A percentile compares a stretch with the other conserved stretches of the same genome.
Evolutionary conservation across 164 flowering plant genomes (phyloP).

Genomic region (Macadamia integrifolia): DNA sequence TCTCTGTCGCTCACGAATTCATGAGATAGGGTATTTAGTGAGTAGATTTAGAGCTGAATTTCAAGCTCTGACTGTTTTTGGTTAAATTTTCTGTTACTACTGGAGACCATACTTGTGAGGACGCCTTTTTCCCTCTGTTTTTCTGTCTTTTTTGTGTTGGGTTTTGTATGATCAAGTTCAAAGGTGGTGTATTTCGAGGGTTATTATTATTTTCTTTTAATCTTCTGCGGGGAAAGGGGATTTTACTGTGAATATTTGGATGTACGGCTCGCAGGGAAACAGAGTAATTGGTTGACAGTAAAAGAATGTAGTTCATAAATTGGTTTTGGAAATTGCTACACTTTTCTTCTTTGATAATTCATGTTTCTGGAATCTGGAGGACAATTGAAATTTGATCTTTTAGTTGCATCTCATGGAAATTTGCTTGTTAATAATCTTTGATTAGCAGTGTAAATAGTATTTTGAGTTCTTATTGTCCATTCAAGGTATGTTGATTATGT

Average conservation of each 20-base stretch:
- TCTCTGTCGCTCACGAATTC: too few species aligned
- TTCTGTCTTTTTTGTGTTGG: too few species aligned
- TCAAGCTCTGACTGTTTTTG: too few species aligned
- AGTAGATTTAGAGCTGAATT: too few species aligned
- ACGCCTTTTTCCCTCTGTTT: not conserved
- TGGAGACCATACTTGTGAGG: too few species aligned
- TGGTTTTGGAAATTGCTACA: not conserved
- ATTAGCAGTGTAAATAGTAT: not conserved
- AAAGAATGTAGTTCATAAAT: not conserved
- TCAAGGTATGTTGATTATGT: not conserved
- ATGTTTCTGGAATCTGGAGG: not conserved
- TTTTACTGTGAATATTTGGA: not conserved
- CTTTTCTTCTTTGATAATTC: not conserved
- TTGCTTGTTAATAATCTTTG: not conserved
- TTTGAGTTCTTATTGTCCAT: not conserved
- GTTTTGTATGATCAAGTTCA: not conserved
- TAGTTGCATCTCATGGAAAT: not conserved
- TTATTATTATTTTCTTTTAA: not conserved
- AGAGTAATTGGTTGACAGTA: not conserved
- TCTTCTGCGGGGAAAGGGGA: not conserved
- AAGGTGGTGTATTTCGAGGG: not conserved
- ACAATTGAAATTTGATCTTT: not conserved
- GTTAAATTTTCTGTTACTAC: too few species aligned
- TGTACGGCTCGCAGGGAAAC: not conserved
- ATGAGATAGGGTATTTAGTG: too few species aligned